Conservation (phyloP, 225 moss, liverwort and hornwort species). For the Sphagnum contortum region DNA sequence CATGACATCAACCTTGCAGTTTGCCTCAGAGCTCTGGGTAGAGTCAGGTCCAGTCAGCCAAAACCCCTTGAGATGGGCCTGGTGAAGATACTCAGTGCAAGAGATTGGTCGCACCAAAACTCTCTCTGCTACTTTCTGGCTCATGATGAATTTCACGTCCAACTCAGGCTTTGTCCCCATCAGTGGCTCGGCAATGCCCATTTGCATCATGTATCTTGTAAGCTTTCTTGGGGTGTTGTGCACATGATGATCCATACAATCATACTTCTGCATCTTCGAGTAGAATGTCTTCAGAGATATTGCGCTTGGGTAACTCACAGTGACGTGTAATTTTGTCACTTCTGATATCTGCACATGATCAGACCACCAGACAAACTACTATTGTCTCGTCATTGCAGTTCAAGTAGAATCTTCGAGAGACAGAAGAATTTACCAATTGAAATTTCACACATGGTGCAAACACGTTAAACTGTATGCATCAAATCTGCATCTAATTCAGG, state of each 20-base stretch:
- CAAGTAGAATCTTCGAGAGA: no score
- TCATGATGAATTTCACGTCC: constrained; percentile 17
- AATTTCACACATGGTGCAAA: no score
- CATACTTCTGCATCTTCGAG: constrained; percentile 14
- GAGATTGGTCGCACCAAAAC: constrained; percentile 17
- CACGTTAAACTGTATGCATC: no score
- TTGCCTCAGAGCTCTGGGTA: constrained; percentile 17
- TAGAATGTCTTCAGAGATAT: constrained; percentile 23
- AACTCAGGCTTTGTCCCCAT: constrained; percentile 27
- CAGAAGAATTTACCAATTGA: no score
- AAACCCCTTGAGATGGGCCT: constrained; percentile 37
- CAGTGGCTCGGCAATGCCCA: constrained; percentile 6
- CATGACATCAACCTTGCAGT: constrained; percentile 1
- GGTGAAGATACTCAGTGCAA: constrained; percentile 28
- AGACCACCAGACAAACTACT: no score
- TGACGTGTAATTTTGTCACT: constrained; percentile 24
- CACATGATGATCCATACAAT: neutral
- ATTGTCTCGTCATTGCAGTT: no score
- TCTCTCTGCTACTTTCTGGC: constrained; percentile 18
- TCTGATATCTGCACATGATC: constrained; percentile 17
- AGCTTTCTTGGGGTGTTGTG: constrained; percentile 1
- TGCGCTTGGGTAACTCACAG: constrained; percentile 21
- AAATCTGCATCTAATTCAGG: no score
- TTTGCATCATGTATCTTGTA: constrained; percentile 3
- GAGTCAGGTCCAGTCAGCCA: constrained; percentile 25